A percentile compares a stretch with the other conserved stretches of the same genome.
Conservation (phyloP, 2,329 filamentous ascomycete genomes). For the Atkinsonella texensis region DNA sequence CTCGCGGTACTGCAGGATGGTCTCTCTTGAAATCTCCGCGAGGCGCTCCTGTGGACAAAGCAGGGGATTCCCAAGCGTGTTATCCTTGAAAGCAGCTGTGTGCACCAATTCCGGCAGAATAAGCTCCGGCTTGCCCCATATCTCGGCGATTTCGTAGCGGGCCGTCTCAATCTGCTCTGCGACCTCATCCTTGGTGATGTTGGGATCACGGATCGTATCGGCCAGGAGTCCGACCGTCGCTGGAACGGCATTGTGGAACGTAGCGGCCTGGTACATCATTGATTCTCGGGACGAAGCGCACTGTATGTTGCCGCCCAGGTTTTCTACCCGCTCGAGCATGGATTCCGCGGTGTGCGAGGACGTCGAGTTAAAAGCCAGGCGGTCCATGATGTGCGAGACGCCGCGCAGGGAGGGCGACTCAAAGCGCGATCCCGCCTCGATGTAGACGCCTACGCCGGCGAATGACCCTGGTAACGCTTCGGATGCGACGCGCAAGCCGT, state of each 20-base stretch:
- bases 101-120: constrained; percentile 93
- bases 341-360: constrained; percentile 59
- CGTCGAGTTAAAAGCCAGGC: constrained; percentile 89
- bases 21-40: constrained; percentile 56
- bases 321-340: constrained; percentile 80
- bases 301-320: constrained; percentile 88
- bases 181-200: constrained; percentile 79
- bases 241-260: constrained; percentile 87
- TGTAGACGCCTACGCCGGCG: constrained; percentile 86
- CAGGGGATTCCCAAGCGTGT: constrained; percentile 88
- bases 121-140: constrained; percentile 93
- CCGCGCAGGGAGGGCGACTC: constrained; percentile 77
- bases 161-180: constrained; percentile 79
- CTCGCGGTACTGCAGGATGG: constrained; percentile 67
- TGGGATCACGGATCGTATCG: constrained; percentile 81
- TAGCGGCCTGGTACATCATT: constrained; percentile 97
- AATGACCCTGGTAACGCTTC: constrained; percentile 92
- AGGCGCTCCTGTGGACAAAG: constrained; percentile 82
- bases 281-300: constrained; percentile 91
- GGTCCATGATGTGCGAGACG: constrained; percentile 91
- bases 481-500: constrained; percentile 88
- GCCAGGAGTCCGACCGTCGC: constrained; percentile 74
- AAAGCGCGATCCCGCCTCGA: constrained; percentile 90
- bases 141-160: constrained; percentile 90
- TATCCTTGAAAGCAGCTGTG: constrained; percentile 89